Percentiles rank a stretch among this genome's conserved stretches.
phyloP scores from a whole-genome alignment of 2,329 filamentous ascomycete genomes.

The Penicillium capsulatum region DNA sequence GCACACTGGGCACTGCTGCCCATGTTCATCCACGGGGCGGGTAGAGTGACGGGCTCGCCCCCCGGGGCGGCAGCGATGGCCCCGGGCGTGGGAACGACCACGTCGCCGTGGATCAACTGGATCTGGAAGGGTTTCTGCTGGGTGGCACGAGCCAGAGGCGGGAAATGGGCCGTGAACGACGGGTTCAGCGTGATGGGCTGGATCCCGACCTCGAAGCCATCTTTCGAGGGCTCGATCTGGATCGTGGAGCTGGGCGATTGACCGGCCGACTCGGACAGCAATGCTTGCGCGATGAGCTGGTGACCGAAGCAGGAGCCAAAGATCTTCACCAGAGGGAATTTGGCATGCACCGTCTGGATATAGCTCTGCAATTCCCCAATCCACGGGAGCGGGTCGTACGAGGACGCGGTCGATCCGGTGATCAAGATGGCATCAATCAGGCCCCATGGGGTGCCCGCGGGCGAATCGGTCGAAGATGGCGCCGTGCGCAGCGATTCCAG shows the following conservation, averaged over 20 bases:
- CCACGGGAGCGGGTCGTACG: constrained; percentile 26
- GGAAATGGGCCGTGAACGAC: constrained; percentile 16
- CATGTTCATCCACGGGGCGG: constrained; percentile 29
- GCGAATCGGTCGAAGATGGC: constrained; percentile 6
- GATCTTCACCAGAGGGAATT: constrained; percentile 28
- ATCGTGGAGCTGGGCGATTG: constrained; percentile 6
- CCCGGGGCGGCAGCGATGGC: constrained; percentile 3
- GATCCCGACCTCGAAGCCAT: constrained; percentile 32
- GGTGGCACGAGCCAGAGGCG: constrained; percentile 5
- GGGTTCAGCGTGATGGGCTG: constrained; percentile 22
- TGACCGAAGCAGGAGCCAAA: constrained; percentile 36
- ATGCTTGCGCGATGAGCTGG: constrained; percentile 29
- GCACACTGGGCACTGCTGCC: constrained; percentile 25
- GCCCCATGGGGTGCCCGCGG: constrained; percentile 5
- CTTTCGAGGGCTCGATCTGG: constrained; percentile 19
- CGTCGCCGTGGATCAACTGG: constrained; percentile 35
- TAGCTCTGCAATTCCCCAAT: constrained; percentile 22
- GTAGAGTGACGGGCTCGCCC: constrained; percentile 10
- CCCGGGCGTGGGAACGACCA: constrained; percentile 20
- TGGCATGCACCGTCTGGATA: constrained; percentile 21
- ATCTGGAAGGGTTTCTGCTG: constrained; percentile 20
- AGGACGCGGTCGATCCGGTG: constrained; percentile 25
- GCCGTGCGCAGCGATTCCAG: constrained; percentile 21
- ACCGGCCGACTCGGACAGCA: constrained; percentile 11
- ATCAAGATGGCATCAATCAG: constrained; percentile 31